Evolutionary conservation across 1,284 basidiomycete species (phyloP).

Genomic region (Tetrapyrgos nigripes): DNA sequence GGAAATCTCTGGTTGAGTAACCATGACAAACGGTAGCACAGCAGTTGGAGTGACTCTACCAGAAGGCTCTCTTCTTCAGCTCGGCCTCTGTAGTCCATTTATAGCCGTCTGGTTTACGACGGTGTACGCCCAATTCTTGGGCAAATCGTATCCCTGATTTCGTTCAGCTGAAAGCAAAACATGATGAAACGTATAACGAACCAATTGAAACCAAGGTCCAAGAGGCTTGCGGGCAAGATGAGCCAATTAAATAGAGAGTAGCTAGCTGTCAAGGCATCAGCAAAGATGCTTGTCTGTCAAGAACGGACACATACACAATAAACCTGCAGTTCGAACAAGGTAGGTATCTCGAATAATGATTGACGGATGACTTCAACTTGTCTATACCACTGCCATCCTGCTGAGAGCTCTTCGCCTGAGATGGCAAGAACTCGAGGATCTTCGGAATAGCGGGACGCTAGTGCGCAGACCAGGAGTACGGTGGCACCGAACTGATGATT

Average conservation of each 20-base stretch:
- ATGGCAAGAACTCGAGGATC: conserved; percentile 66
- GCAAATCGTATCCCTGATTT: conserved; percentile 42
- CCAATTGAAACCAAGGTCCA: conserved; percentile 22
- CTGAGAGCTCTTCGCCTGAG: conserved; percentile 47
- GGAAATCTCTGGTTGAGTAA: background rate
- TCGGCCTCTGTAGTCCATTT: conserved; percentile 56
- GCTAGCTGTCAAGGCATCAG: conserved; percentile 29
- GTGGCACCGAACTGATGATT: conserved; percentile 61
- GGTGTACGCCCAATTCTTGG: conserved; percentile 54
- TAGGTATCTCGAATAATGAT: conserved; percentile 54
- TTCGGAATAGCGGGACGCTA: conserved; percentile 63
- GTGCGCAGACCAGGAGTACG: conserved; percentile 66
- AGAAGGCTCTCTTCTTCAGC: conserved; percentile 76
- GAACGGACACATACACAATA: conserved; percentile 45
- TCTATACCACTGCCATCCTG: conserved; percentile 72
- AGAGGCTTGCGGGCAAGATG: conserved; percentile 26
- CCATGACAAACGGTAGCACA: background rate
- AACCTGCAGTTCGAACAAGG: conserved; percentile 70
- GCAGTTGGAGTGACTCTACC: conserved; percentile 43
- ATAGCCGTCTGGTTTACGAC: conserved; percentile 45
- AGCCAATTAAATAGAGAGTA: conserved; percentile 34
- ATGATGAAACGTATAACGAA: background rate
- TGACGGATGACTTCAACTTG: conserved; percentile 60
- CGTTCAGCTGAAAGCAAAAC: background rate
- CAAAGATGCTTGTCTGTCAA: background rate